Evolutionary conservation across 164 flowering plant species (phyloP).

Genomic region (Tetracentron sinense): DNA sequence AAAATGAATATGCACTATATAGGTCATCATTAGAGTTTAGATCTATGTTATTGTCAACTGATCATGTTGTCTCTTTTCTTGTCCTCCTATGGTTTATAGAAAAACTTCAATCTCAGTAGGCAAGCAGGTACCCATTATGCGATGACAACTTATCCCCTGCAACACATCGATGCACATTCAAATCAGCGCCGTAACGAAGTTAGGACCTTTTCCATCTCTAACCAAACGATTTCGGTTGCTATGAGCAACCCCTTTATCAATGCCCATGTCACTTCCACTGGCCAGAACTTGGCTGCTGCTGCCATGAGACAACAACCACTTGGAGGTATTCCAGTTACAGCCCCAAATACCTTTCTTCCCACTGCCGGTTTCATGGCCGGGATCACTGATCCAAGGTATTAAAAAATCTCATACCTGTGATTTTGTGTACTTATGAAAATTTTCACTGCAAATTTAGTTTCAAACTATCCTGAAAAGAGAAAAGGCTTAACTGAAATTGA

Average conservation of each 20-base stretch:
- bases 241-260: conserved; percentile 44
- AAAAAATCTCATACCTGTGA: neutral
- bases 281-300: conserved; percentile 27
- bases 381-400: conserved; percentile 47
- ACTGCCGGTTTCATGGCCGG: conserved; percentile 30
- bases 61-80: neutral
- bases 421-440: neutral
- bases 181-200: conserved; percentile 30
- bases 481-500: conserved; percentile 5
- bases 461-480: neutral
- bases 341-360: conserved; percentile 26
- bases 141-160: conserved; percentile 31
- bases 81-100: conserved; percentile 21
- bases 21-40: neutral
- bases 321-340: conserved; percentile 46
- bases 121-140: conserved; percentile 32
- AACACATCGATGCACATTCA: conserved; percentile 27
- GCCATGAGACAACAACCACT: conserved; percentile 36
- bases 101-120: conserved; percentile 31
- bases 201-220: conserved; percentile 36
- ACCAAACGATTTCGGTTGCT: conserved; percentile 36
- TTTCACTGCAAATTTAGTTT: neutral
- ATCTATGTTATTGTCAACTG: conserved; percentile 3
- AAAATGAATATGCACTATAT: too few relatives aligned
- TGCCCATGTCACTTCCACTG: conserved; percentile 32